These are phyloP conservation scores for Funneliformis geosporum DNA, from an alignment of 192 early-diverging fungal species.

Conservation along the genomic window DNA sequence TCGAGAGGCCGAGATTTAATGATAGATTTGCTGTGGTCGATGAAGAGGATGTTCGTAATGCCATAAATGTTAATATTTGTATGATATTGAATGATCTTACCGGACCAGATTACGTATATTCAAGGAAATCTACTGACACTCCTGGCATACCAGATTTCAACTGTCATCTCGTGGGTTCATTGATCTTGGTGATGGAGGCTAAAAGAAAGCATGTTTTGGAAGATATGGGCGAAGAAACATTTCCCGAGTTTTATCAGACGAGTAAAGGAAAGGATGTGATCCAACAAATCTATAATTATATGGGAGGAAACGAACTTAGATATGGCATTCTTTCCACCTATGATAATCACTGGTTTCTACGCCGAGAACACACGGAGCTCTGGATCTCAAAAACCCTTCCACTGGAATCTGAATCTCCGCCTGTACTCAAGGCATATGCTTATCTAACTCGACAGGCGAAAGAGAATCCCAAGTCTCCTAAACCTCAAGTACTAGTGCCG, in stretches of 20 bases:
- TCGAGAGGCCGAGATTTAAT: too few species aligned
- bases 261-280: not conserved
- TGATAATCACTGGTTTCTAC: conserved; percentile 27
- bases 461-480: conserved; percentile 1
- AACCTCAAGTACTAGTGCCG: conserved; percentile 10
- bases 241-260: not conserved
- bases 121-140: too few species aligned
- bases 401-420: conserved; percentile 13
- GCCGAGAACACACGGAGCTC: not conserved
- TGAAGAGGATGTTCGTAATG: too few species aligned
- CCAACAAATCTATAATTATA: not conserved
- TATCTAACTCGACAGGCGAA: conserved; percentile 13
- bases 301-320: not conserved
- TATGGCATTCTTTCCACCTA: conserved; percentile 20
- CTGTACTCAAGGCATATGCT: conserved; percentile 21
- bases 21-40: too few species aligned
- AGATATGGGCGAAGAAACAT: not conserved
- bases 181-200: not conserved
- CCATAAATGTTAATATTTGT: too few species aligned
- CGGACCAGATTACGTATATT: too few species aligned
- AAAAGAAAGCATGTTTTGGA: not conserved
- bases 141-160: too few species aligned
- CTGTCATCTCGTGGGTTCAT: not conserved
- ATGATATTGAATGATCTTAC: too few species aligned
- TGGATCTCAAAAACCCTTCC: conserved; percentile 23